phyloP scores from a whole-genome alignment of 495 filamentous ascomycete species.

The Parathielavia hyrcaniae region DNA sequence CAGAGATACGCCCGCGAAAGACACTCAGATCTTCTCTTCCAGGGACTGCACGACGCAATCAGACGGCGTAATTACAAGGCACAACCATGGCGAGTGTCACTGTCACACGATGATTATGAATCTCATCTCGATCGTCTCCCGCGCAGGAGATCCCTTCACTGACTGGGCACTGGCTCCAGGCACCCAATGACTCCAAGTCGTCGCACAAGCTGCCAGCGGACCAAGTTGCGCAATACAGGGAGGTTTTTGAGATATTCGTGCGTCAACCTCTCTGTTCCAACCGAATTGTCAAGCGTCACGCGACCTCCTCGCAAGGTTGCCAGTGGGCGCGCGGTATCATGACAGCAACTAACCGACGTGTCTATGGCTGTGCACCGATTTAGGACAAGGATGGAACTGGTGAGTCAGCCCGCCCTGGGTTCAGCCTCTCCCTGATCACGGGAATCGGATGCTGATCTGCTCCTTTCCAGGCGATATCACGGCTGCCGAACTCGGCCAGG shows the following conservation, averaged over 20 bases:
- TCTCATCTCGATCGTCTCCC: neutral
- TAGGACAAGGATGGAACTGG: conserved; percentile 96
- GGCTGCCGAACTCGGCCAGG: conserved; percentile 36
- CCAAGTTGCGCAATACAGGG: conserved; percentile 89
- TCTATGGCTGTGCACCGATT: conserved; percentile 15
- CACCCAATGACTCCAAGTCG: conserved; percentile 42
- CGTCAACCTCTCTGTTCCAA: conserved; percentile 39
- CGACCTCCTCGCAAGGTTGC: conserved; percentile 4
- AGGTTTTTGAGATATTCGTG: conserved; percentile 89
- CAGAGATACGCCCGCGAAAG: no score
- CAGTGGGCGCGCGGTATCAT: conserved; percentile 2
- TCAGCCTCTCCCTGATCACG: neutral
- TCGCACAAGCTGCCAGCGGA: conserved; percentile 64
- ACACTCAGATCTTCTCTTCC: no score
- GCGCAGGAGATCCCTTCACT: neutral
- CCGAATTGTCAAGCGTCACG: neutral
- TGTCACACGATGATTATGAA: neutral
- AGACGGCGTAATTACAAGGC: neutral
- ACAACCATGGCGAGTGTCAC: no score
- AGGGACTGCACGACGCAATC: neutral
- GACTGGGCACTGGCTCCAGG: neutral
- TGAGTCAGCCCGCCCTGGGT: conserved; percentile 43
- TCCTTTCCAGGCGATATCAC: conserved; percentile 36
- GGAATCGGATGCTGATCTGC: neutral
- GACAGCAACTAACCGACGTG: conserved; percentile 8